These are phyloP conservation scores for Penicillium olsonii DNA, from an alignment of 2,329 filamentous ascomycete species.

Conservation along the genomic window DNA sequence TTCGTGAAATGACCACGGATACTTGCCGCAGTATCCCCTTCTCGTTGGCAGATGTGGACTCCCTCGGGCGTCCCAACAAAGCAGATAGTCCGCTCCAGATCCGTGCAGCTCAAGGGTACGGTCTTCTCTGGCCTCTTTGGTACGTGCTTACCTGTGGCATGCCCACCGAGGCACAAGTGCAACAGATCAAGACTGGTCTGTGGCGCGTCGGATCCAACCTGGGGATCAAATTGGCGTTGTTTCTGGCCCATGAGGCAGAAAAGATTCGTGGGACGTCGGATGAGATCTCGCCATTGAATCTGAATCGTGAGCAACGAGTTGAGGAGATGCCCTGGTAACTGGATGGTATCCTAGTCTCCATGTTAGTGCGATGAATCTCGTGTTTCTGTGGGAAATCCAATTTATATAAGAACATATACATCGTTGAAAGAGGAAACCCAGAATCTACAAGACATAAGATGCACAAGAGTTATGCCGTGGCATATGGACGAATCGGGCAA, in stretches of 20 bases:
- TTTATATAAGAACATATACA: no score
- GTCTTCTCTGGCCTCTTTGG: slow-evolving; percentile 42
- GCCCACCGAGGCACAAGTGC: slow-evolving; percentile 31
- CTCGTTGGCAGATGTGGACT: slow-evolving; percentile 34
- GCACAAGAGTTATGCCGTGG: background rate
- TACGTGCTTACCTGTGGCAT: slow-evolving; percentile 35
- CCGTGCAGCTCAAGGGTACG: slow-evolving; percentile 35
- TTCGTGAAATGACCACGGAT: slow-evolving; percentile 38
- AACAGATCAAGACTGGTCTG: slow-evolving; percentile 31
- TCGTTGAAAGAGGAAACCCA: no score
- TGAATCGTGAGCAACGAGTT: background rate
- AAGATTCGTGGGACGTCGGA: slow-evolving; percentile 6
- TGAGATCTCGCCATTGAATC: background rate
- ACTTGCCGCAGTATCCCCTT: slow-evolving; percentile 39
- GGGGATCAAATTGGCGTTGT: slow-evolving; percentile 38
- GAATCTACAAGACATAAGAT: no score
- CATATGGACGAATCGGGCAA: background rate
- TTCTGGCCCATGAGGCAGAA: slow-evolving; percentile 26
- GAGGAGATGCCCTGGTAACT: no score
- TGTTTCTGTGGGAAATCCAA: no score
- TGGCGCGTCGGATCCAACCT: slow-evolving; percentile 31
- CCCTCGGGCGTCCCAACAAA: slow-evolving; percentile 27
- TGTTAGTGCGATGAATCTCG: no score
- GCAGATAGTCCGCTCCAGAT: slow-evolving; percentile 20
- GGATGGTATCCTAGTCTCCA: no score